Evolutionary conservation across 208 protist species (phyloP).

Genomic region (Herpetomonas tarakana): DNA sequence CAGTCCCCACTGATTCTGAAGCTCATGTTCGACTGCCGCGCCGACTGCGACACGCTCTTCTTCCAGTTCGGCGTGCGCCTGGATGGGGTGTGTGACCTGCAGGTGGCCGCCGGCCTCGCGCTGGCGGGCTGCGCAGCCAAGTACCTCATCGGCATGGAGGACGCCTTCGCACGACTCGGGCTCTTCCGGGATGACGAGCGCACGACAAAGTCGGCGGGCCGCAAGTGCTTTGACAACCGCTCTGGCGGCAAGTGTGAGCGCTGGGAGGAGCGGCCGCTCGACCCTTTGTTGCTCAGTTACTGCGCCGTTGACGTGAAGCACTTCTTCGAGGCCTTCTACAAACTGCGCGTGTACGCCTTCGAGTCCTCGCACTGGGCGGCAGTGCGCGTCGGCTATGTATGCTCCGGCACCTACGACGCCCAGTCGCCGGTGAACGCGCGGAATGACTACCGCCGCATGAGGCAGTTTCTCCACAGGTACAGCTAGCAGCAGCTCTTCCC

Average conservation of each 20-base stretch:
- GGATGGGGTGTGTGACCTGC: conserved; percentile 47
- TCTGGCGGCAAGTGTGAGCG: conserved; percentile 42
- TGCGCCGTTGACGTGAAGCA: conserved; percentile 64
- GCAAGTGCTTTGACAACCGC: conserved; percentile 38
- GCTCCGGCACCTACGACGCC: conserved; percentile 13
- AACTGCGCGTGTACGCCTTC: conserved; percentile 25
- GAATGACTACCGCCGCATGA: not conserved
- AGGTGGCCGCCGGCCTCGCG: conserved; percentile 34
- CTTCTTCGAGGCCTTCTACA: conserved; percentile 42
- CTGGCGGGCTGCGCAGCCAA: conserved; percentile 15
- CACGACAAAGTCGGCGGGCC: conserved; percentile 35
- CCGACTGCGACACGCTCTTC: conserved; percentile 54
- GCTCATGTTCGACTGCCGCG: conserved; percentile 71
- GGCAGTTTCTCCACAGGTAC: not conserved
- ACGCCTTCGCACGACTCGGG: conserved; percentile 28
- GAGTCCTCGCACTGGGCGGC: conserved; percentile 20
- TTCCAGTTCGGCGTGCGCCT: conserved; percentile 49
- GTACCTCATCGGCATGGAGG: conserved; percentile 52
- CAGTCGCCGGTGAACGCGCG: conserved; percentile 29
- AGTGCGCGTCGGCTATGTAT: conserved; percentile 27
- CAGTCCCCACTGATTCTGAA: conserved; percentile 38
- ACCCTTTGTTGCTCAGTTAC: conserved; percentile 43
- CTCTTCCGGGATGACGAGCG: conserved; percentile 33
- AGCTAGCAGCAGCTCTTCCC: too few species aligned
- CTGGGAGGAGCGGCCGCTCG: conserved; percentile 51